Evolutionary conservation across 2,329 filamentous ascomycete species (phyloP).

Genomic region (Penicillium sp.): DNA sequence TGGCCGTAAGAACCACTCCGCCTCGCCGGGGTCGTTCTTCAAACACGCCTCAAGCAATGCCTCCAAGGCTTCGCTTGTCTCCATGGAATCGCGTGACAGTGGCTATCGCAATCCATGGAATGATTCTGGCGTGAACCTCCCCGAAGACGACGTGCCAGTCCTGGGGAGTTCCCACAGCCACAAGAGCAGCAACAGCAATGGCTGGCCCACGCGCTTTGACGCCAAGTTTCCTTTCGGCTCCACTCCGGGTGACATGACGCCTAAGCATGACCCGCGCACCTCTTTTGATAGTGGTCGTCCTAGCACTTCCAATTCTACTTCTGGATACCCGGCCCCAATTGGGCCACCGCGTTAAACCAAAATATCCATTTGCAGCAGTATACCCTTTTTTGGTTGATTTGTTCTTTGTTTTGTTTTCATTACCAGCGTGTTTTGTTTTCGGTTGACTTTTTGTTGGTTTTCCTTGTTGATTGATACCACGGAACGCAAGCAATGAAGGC

Average conservation of each 20-base stretch:
- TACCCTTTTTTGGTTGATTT: conserved; percentile 40
- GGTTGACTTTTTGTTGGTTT: conserved; percentile 15
- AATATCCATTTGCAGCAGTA: conserved; percentile 46
- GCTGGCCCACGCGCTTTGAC: conserved; percentile 54
- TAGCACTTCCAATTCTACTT: conserved; percentile 93
- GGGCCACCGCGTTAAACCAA: conserved; percentile 79
- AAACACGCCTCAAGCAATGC: conserved; percentile 84
- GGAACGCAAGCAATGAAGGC: conserved; percentile 32
- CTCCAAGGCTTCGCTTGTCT: conserved; percentile 92
- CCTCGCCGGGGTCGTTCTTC: conserved; percentile 82
- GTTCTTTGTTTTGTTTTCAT: conserved; percentile 17
- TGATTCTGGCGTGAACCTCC: conserved; percentile 90
- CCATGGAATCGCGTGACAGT: conserved; percentile 91
- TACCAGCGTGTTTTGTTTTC: conserved; percentile 16
- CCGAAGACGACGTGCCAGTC: conserved; percentile 69
- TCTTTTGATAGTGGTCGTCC: conserved; percentile 89
- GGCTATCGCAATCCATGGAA: conserved; percentile 98
- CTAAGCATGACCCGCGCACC: conserved; percentile 75
- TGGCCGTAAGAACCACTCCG: conserved; percentile 89
- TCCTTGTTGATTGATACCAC: conserved; percentile 29
- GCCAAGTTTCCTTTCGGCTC: conserved; percentile 63
- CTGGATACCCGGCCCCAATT: conserved; percentile 91
- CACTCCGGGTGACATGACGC: conserved; percentile 72
- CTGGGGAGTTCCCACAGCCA: conserved; percentile 56
- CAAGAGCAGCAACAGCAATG: conserved; percentile 59